Conservation (phyloP, 108 stramenopile genomes). For the Skeletonema potamos region DNA sequence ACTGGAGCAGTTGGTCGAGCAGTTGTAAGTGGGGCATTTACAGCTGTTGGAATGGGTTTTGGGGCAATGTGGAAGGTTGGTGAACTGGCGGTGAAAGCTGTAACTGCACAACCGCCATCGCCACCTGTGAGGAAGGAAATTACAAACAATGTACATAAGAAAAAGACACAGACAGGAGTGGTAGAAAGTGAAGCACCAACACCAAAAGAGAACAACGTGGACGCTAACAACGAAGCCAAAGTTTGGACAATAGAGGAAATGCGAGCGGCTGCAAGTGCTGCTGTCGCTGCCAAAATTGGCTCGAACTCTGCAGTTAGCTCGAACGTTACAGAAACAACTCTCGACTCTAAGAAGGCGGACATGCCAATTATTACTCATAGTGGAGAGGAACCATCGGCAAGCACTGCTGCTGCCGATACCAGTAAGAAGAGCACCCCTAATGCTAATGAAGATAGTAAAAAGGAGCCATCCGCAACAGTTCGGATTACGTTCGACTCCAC, state of each 20-base stretch:
- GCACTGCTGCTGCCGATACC: no score
- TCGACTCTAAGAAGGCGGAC: neutral
- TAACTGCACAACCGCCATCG: neutral
- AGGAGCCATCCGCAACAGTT: no score
- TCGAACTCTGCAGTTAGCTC: neutral
- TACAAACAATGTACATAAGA: neutral
- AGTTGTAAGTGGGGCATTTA: slow-evolving; percentile 40
- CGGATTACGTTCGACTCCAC: neutral
- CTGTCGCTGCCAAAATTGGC: neutral
- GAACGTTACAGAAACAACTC: neutral
- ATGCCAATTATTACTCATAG: neutral
- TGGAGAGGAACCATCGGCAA: no score
- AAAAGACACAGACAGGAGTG: neutral
- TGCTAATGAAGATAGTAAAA: no score
- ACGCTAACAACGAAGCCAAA: neutral
- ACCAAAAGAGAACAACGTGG: neutral
- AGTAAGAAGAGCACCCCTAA: no score
- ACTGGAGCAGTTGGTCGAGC: slow-evolving; percentile 63
- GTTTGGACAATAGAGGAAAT: slow-evolving; percentile 2
- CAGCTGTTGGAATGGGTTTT: slow-evolving; percentile 47
- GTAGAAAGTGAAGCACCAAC: neutral
- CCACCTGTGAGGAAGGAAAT: neutral
- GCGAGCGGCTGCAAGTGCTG: neutral
- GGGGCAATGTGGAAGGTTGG: slow-evolving; percentile 45
- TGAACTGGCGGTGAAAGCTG: slow-evolving; percentile 13